Evolutionary conservation across 1,139 yeast genomes (phyloP).

Genomic region (Saccharomyces uvarum): DNA sequence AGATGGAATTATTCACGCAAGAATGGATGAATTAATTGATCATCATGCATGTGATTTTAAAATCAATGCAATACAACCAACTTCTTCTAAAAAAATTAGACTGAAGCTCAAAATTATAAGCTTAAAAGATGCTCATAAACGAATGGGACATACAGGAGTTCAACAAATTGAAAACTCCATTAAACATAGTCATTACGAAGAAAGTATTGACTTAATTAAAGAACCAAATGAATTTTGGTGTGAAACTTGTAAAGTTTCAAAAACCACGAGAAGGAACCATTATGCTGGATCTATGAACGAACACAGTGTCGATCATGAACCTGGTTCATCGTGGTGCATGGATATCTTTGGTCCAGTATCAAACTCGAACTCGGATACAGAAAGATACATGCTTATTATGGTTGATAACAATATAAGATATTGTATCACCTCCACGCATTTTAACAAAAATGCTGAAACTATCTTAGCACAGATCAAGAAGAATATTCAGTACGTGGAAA

Average conservation of each 20-base stretch:
- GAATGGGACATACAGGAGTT: not conserved
- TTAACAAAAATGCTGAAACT: too few relatives aligned
- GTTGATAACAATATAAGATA: too few relatives aligned
- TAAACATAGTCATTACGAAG: not conserved
- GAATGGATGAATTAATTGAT: too few relatives aligned
- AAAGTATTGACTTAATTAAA: not conserved
- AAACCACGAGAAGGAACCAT: constrained; percentile 3
- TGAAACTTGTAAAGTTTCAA: constrained; percentile 3
- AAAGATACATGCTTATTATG: too few relatives aligned
- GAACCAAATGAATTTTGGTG: constrained; percentile 1
- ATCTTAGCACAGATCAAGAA: too few relatives aligned
- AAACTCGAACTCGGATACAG: too few relatives aligned
- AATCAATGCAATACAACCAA: not conserved
- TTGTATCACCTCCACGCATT: too few relatives aligned
- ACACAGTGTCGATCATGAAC: not conserved
- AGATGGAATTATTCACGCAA: too few relatives aligned
- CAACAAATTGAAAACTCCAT: not conserved
- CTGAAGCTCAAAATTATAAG: not conserved
- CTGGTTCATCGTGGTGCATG: constrained; percentile 7
- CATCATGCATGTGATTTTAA: too few relatives aligned
- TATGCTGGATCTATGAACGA: constrained; percentile 6
- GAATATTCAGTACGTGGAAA: too few relatives aligned
- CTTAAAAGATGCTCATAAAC: not conserved
- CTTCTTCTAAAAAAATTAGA: not conserved
- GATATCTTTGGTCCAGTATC: constrained; percentile 2